phyloP scores from a whole-genome alignment of 805 yeast species.

The Ogataea paraovalis region DNA sequence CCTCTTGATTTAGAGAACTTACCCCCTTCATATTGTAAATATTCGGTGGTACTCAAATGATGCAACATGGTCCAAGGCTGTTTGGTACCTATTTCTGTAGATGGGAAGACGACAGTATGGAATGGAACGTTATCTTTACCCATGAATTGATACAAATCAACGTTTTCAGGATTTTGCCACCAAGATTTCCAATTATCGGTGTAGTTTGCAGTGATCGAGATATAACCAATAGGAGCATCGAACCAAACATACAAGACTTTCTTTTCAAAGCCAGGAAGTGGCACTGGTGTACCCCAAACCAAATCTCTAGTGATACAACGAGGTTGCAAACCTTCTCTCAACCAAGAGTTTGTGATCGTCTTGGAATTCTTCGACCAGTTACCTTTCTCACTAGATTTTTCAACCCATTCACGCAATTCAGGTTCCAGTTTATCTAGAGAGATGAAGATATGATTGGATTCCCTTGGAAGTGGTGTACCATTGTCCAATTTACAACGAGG shows the following conservation, averaged over 20 bases:
- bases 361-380: conserved; percentile 90
- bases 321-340: conserved; percentile 86
- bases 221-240: conserved; percentile 96
- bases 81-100: conserved; percentile 81
- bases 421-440: conserved; percentile 82
- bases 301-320: conserved; percentile 97
- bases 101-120: conserved; percentile 98
- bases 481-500: conserved; percentile 95
- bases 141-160: conserved; percentile 92
- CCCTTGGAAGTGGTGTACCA: conserved; percentile 72
- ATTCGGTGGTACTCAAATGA: conserved; percentile 92
- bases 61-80: conserved; percentile 89
- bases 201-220: conserved; percentile 93
- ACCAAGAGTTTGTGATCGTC: conserved; percentile 89
- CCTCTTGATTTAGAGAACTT: conserved; percentile 98
- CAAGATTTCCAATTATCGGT: conserved; percentile 77
- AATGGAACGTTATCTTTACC: conserved; percentile 99
- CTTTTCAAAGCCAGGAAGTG: conserved; percentile 76
- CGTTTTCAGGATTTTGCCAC: conserved; percentile 95
- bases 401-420: conserved; percentile 68
- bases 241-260: conserved; percentile 98
- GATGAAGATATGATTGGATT: conserved; percentile 82
- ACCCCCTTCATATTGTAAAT: conserved; percentile 96
- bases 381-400: conserved; percentile 63
- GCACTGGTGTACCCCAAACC: conserved; percentile 98